These are phyloP conservation scores for Saccharomyces pastorianus DNA, from an alignment of 1,139 yeast genomes.

Conservation along the genomic window DNA sequence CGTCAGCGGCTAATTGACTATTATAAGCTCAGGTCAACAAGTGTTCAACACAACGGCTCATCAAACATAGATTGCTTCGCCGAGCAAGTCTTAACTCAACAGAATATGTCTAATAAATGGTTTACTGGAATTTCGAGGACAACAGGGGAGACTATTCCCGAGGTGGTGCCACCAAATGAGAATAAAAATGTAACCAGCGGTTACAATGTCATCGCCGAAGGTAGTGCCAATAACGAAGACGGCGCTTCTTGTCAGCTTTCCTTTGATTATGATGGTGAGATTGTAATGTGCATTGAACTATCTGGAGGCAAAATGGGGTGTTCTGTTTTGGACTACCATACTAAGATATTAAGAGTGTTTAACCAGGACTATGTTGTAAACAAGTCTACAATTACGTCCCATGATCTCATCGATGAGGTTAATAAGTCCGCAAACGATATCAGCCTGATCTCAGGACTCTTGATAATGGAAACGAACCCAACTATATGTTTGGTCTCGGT, in stretches of 20 bases:
- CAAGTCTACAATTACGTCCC: background rate
- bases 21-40: background rate
- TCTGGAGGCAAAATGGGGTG: constrained; percentile 13
- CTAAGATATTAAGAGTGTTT: constrained; percentile 8
- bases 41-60: background rate
- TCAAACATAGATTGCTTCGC: background rate
- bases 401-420: background rate
- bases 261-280: constrained; percentile 7
- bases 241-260: background rate
- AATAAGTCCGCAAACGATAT: constrained; percentile 8
- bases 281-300: constrained; percentile 12
- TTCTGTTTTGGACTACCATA: constrained; percentile 10
- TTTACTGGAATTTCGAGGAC: background rate
- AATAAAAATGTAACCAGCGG: too few relatives aligned
- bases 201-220: background rate
- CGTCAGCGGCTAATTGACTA: background rate
- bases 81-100: background rate
- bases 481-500: constrained; percentile 15
- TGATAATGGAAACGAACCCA: constrained; percentile 12
- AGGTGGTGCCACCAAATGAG: background rate
- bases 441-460: constrained; percentile 9
- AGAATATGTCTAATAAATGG: background rate
- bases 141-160: background rate
- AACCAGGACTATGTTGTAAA: constrained; percentile 11
- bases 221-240: background rate